Conservation (phyloP, 495 filamentous ascomycete genomes). For the Tuber magnatum region DNA sequence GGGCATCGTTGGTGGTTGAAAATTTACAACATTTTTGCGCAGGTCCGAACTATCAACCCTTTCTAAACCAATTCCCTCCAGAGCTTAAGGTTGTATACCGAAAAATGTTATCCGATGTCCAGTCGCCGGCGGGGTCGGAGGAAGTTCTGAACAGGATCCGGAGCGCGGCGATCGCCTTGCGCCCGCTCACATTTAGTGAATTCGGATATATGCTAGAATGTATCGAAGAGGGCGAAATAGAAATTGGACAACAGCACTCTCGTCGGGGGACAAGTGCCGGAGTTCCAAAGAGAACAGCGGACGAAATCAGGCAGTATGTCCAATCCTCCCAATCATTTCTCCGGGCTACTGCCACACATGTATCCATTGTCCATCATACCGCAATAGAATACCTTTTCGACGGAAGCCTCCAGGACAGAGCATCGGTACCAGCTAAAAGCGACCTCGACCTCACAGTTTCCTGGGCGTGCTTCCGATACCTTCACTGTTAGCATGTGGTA, state of each 20-base stretch:
- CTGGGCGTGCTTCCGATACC: not conserved
- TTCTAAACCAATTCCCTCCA: not conserved
- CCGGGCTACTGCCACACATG: not conserved
- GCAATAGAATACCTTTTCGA: not conserved
- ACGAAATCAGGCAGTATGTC: not conserved
- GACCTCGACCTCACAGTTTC: not conserved
- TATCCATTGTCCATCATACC: not conserved
- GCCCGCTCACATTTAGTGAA: not conserved
- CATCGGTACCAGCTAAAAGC: not conserved
- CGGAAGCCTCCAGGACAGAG: not conserved
- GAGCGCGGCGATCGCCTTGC: not conserved
- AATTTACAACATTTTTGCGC: not conserved
- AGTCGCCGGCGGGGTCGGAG: accelerated
- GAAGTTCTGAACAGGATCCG: not conserved
- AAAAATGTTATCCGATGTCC: not conserved
- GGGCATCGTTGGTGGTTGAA: not conserved
- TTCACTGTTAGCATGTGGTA: too few relatives aligned
- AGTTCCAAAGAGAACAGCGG: not conserved
- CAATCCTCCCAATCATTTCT: not conserved
- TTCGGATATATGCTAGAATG: not conserved
- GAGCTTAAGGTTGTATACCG: not conserved
- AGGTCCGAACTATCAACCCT: not conserved
- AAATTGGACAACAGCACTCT: not conserved
- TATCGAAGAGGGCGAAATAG: not conserved
- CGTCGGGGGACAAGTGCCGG: accelerated